These are phyloP conservation scores for Sistotremastrum suecicum DNA, from an alignment of 768 basidiomycete genomes.

Conservation along the genomic window DNA sequence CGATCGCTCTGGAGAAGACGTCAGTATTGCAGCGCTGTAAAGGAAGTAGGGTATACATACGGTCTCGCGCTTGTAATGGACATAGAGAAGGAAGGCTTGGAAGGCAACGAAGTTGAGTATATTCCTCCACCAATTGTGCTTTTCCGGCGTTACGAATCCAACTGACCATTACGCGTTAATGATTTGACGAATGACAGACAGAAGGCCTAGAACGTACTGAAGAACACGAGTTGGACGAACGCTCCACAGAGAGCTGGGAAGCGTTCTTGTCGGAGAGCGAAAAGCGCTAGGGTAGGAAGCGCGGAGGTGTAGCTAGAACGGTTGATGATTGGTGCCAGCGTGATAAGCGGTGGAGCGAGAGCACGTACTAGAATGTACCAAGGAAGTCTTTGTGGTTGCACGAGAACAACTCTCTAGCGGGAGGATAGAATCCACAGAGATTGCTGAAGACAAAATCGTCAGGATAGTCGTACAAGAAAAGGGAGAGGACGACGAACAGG, in stretches of 20 bases:
- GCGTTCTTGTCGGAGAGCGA: constrained; percentile 53
- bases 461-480: not conserved
- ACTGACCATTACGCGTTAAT: not conserved
- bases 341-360: not conserved
- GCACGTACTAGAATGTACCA: constrained; percentile 10
- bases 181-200: not conserved
- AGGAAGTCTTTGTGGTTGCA: constrained; percentile 21
- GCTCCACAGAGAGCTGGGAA: constrained; percentile 52
- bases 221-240: constrained; percentile 24
- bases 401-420: constrained; percentile 1
- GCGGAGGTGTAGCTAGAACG: too few species aligned
- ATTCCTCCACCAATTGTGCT: constrained; percentile 9
- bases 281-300: constrained; percentile 42
- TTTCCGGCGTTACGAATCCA: not conserved
- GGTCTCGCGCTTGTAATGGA: constrained; percentile 52
- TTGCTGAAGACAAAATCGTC: constrained; percentile 1
- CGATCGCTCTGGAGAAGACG: constrained; percentile 29
- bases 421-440: constrained; percentile 14
- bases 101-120: constrained; percentile 65
- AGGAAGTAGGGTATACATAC: constrained; percentile 18
- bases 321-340: too few species aligned
- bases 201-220: constrained; percentile 18
- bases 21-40: constrained; percentile 1
- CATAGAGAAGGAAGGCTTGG: constrained; percentile 67
- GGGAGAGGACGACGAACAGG: not conserved